A percentile compares a stretch with the other conserved stretches of the same genome.
Conservation (phyloP, 495 filamentous ascomycete genomes). For the Neurospora sp. region DNA sequence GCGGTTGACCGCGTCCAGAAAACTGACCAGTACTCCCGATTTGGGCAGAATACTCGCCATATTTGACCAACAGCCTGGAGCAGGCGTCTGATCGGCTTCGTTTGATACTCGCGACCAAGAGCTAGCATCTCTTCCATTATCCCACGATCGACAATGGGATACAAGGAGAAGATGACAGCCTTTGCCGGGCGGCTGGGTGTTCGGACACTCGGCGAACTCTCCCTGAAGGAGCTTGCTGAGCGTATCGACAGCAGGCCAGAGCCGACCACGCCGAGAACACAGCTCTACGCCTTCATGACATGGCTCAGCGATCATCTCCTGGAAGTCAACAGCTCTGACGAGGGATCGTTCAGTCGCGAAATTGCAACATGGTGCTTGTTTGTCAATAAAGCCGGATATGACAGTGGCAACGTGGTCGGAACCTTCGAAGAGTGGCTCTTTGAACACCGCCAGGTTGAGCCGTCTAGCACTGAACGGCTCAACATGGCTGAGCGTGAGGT, state of each 20-base stretch:
- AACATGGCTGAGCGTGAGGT: constrained; percentile 17
- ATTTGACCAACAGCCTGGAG: background rate
- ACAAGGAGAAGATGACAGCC: constrained; percentile 1
- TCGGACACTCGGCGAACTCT: constrained; percentile 5
- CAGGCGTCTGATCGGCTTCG: background rate
- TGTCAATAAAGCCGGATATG: constrained; percentile 2
- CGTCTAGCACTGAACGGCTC: constrained; percentile 16
- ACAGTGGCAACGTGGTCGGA: constrained; percentile 7
- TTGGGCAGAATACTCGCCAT: background rate
- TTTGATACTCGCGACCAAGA: background rate
- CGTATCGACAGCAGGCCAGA: constrained; percentile 2
- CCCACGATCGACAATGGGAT: constrained; percentile 1
- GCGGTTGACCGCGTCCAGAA: background rate
- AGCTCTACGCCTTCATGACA: constrained; percentile 14
- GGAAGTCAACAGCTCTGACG: constrained; percentile 15
- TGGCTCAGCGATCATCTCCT: constrained; percentile 26
- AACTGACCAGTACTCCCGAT: background rate
- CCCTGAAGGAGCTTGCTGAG: constrained; percentile 12
- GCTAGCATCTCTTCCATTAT: background rate
- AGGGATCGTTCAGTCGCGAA: constrained; percentile 4
- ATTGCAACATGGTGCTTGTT: constrained; percentile 8
- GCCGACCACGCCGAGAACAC: background rate
- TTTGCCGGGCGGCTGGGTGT: constrained; percentile 3
- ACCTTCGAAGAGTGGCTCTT: constrained; percentile 21
- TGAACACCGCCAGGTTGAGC: constrained; percentile 6